Percentiles rank a stretch among this genome's conserved stretches.
Conservation (phyloP, 163 green algal genomes). For the Chlorella variabilis region DNA sequence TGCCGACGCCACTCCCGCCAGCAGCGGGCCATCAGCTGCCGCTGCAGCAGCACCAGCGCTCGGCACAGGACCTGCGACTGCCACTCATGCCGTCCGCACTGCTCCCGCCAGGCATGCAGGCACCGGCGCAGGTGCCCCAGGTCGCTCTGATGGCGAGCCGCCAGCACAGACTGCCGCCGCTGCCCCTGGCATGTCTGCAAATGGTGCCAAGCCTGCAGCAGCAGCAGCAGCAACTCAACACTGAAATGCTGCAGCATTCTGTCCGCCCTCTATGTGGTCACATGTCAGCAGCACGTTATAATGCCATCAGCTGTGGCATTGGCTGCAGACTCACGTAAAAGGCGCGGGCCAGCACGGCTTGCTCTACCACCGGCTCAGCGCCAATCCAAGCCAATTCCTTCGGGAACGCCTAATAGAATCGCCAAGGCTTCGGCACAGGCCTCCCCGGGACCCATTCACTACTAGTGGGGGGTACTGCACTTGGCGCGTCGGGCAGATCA, state of each 20-base stretch:
- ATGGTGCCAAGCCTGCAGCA: slow-evolving; percentile 20
- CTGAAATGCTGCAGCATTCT: background rate
- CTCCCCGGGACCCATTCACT: too few relatives aligned
- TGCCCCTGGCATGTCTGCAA: slow-evolving; percentile 4
- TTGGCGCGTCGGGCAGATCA: too few relatives aligned
- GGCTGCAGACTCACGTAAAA: slow-evolving; percentile 29
- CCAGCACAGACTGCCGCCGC: background rate
- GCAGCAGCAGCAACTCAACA: background rate
- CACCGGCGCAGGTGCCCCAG: slow-evolving; percentile 16
- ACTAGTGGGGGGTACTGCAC: too few relatives aligned
- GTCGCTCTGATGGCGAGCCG: background rate
- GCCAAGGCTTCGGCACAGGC: too few relatives aligned
- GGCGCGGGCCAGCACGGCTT: slow-evolving; percentile 15
- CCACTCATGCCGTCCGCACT: slow-evolving; percentile 6
- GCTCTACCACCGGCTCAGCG: too few relatives aligned
- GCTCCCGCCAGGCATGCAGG: slow-evolving; percentile 23
- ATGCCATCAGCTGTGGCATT: background rate
- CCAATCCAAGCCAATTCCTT: too few relatives aligned
- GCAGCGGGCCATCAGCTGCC: slow-evolving; percentile 51
- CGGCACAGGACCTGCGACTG: background rate
- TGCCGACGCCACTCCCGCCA: slow-evolving; percentile 72
- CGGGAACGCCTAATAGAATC: too few relatives aligned
- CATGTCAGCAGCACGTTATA: too few relatives aligned
- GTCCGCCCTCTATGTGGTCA: too few relatives aligned
- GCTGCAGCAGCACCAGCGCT: background rate